phyloP scores from a whole-genome alignment of 805 yeast species.

The Wickerhamomyces sydowiorum region DNA sequence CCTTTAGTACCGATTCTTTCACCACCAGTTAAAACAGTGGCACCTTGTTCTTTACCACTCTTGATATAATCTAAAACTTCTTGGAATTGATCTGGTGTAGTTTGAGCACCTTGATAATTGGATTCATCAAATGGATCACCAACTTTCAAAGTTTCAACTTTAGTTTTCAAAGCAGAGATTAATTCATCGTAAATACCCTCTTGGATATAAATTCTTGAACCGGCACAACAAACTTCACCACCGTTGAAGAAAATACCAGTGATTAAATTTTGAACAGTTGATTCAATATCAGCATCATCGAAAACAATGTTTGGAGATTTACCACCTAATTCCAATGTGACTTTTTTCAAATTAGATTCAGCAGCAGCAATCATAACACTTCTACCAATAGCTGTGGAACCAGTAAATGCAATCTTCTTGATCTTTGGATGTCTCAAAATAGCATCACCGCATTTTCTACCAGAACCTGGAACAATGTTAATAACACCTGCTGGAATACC shows the following conservation, averaged over 20 bases:
- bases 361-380: conserved; percentile 55
- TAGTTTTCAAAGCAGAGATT: conserved; percentile 41
- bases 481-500: conserved; percentile 63
- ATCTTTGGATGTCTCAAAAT: conserved; percentile 52
- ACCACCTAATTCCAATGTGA: conserved; percentile 65
- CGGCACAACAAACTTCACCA: conserved; percentile 69
- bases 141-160: conserved; percentile 46
- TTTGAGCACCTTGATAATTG: conserved; percentile 61
- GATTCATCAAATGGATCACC: conserved; percentile 59
- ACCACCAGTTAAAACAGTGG: conserved; percentile 56
- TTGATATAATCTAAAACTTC: conserved; percentile 55
- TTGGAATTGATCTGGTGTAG: conserved; percentile 52
- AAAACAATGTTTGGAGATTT: conserved; percentile 64
- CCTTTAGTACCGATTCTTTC: conserved; percentile 51
- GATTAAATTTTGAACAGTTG: conserved; percentile 40
- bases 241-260: conserved; percentile 62
- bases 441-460: conserved; percentile 54
- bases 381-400: conserved; percentile 62
- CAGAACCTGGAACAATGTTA: conserved; percentile 58
- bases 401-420: conserved; percentile 63
- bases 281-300: conserved; percentile 50
- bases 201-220: conserved; percentile 60
- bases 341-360: conserved; percentile 57
- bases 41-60: conserved; percentile 52
- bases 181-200: conserved; percentile 53